A percentile compares a stretch with the other conserved stretches of the same genome.
Evolutionary conservation across 768 basidiomycete genomes (phyloP).

Genomic region (Suillus brevipes): DNA sequence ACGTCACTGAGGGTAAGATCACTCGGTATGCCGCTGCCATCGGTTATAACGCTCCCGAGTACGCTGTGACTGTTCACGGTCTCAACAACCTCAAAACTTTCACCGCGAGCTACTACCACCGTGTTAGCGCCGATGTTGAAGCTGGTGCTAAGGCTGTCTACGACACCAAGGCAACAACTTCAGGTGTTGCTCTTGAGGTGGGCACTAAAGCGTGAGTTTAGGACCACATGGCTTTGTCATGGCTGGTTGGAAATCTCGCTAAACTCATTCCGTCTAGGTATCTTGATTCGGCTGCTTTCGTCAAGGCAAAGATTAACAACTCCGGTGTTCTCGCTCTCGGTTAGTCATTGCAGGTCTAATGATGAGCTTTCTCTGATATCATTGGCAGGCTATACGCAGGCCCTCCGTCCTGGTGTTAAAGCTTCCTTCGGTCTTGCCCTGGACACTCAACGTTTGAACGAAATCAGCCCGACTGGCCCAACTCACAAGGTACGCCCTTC

Average conservation of each 20-base stretch:
- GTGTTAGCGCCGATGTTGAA: conserved; percentile 87
- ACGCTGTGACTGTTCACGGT: conserved; percentile 91
- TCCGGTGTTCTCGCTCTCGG: conserved; percentile 84
- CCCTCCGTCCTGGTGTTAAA: conserved; percentile 90
- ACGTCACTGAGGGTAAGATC: conserved; percentile 90
- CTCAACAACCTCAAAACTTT: conserved; percentile 94
- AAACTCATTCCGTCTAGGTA: conserved; percentile 42
- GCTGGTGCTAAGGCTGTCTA: conserved; percentile 97
- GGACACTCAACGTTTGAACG: conserved; percentile 91
- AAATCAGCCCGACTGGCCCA: conserved; percentile 58
- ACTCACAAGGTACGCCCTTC: conserved; percentile 66
- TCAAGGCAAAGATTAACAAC: conserved; percentile 99
- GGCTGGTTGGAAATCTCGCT: background rate
- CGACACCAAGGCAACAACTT: conserved; percentile 87
- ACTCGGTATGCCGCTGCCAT: conserved; percentile 89
- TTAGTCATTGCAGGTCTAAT: conserved; percentile 31
- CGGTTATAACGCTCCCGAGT: conserved; percentile 96
- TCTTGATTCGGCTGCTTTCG: conserved; percentile 85
- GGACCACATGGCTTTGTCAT: background rate
- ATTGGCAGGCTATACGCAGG: conserved; percentile 79
- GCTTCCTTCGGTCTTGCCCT: conserved; percentile 92
- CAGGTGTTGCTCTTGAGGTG: conserved; percentile 88
- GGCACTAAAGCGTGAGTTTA: conserved; percentile 86
- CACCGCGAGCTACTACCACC: conserved; percentile 98
- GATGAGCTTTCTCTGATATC: conserved; percentile 12